phyloP scores from a whole-genome alignment of 768 basidiomycete species.

The Russula olivacea region DNA sequence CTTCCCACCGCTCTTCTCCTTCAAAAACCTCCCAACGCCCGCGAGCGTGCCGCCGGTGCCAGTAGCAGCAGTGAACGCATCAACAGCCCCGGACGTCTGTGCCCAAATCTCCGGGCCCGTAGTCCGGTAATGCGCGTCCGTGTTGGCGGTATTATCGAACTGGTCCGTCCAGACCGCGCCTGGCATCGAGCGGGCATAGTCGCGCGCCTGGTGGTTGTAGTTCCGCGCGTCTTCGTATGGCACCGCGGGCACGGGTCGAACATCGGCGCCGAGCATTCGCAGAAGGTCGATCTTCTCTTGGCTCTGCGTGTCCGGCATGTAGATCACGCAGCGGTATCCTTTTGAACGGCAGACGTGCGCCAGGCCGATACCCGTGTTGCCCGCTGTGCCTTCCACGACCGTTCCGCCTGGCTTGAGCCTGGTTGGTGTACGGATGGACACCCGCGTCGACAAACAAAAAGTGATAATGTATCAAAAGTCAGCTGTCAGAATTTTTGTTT shows the following conservation, averaged over 20 bases:
- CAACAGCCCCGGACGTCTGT: conserved; percentile 70
- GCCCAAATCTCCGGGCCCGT: conserved; percentile 98
- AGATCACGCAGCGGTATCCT: conserved; percentile 98
- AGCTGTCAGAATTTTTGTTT: background rate
- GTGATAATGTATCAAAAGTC: background rate
- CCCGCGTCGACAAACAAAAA: background rate
- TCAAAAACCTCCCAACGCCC: conserved; percentile 77
- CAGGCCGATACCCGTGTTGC: conserved; percentile 95
- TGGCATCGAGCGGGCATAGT: conserved; percentile 62
- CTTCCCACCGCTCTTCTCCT: conserved; percentile 72
- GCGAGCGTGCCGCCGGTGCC: conserved; percentile 97
- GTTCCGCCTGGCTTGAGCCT: conserved; percentile 91
- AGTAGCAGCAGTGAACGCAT: conserved; percentile 92
- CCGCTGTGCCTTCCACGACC: conserved; percentile 95
- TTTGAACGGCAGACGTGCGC: conserved; percentile 89
- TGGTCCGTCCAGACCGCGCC: conserved; percentile 98
- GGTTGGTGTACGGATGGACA: background rate
- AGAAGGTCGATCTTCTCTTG: conserved; percentile 98
- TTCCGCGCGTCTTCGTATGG: conserved; percentile 92
- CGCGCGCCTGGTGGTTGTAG: conserved; percentile 97
- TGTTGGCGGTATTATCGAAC: conserved; percentile 94
- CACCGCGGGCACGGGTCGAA: conserved; percentile 93
- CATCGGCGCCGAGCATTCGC: conserved; percentile 95
- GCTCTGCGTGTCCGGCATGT: conserved; percentile 97
- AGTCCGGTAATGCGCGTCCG: conserved; percentile 76